These are phyloP conservation scores for Mucor plumbeus DNA, from an alignment of 371 early-diverging fungal genomes.

Conservation along the genomic window DNA sequence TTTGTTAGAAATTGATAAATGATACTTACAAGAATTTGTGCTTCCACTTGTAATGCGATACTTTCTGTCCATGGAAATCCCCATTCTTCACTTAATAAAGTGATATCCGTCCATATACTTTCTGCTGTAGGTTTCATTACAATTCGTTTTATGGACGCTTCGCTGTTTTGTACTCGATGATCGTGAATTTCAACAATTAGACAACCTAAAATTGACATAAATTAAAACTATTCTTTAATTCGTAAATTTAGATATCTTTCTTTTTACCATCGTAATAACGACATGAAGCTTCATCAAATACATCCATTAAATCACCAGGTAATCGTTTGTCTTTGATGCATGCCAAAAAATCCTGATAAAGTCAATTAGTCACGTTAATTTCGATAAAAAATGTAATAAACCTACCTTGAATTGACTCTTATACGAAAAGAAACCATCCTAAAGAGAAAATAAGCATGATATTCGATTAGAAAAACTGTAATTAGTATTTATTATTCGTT, in stretches of 20 bases:
- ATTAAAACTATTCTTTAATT: background rate
- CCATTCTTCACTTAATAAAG: conserved; percentile 61
- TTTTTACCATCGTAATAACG: conserved; percentile 61
- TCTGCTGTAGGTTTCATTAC: conserved; percentile 62
- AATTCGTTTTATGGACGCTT: conserved; percentile 44
- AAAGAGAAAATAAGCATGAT: background rate
- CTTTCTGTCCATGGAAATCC: conserved; percentile 55
- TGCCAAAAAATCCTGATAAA: conserved; percentile 58
- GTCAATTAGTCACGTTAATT: background rate
- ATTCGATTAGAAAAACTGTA: background rate
- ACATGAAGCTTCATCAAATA: conserved; percentile 63
- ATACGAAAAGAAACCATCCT: conserved; percentile 70
- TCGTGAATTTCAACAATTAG: conserved; percentile 65
- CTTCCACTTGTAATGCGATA: conserved; percentile 59
- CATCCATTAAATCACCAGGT: conserved; percentile 64
- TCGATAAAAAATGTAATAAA: background rate
- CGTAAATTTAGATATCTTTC: background rate
- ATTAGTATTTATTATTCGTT: background rate
- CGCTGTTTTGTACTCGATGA: conserved; percentile 39
- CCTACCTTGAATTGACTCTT: conserved; percentile 66
- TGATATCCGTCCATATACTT: conserved; percentile 66
- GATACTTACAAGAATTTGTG: conserved; percentile 57
- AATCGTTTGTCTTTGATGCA: conserved; percentile 60
- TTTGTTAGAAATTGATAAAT: background rate
- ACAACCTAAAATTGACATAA: conserved; percentile 39